A percentile compares a stretch with the other conserved stretches of the same genome.
Conservation (phyloP, 768 basidiomycete species). For the Termitomyces sp. region DNA sequence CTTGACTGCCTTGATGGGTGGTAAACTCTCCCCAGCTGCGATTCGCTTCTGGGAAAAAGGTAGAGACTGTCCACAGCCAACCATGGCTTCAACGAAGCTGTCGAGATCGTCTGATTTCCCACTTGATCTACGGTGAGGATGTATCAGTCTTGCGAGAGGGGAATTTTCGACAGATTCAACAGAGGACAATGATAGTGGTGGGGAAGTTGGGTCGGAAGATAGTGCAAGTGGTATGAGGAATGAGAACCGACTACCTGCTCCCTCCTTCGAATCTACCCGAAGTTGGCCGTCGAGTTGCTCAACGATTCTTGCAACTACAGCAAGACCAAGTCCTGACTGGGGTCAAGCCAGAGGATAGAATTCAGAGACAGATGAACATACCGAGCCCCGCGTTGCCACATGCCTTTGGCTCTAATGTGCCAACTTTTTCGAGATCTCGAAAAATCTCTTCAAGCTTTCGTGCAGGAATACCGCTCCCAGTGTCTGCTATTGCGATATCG, state of each 20-base stretch:
- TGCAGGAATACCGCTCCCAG: conserved; percentile 63
- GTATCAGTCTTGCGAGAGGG: conserved; percentile 17
- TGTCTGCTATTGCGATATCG: conserved; percentile 67
- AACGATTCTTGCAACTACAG: conserved; percentile 76
- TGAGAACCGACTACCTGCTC: conserved; percentile 65
- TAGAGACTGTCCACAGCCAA: conserved; percentile 19
- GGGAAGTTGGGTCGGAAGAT: conserved; percentile 11
- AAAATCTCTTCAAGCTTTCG: conserved; percentile 72
- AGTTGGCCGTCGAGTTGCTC: conserved; percentile 76
- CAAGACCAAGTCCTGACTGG: conserved; percentile 58
- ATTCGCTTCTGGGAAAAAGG: background rate
- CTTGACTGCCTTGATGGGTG: conserved; percentile 30
- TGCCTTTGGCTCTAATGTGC: conserved; percentile 37
- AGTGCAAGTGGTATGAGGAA: conserved; percentile 62
- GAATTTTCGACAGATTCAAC: conserved; percentile 14
- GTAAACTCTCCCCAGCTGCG: conserved; percentile 21
- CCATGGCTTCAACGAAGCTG: conserved; percentile 43
- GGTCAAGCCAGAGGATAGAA: background rate
- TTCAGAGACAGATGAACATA: conserved; percentile 16
- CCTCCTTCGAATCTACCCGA: conserved; percentile 67
- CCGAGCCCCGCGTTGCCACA: conserved; percentile 41
- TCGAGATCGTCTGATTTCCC: conserved; percentile 30
- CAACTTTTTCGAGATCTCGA: conserved; percentile 75
- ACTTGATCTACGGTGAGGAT: conserved; percentile 22
- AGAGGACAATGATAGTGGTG: conserved; percentile 11